A percentile compares a stretch with the other conserved stretches of the same genome.
Evolutionary conservation across 1,139 yeast genomes (phyloP).

Genomic region (Magnusiomyces ingens): DNA sequence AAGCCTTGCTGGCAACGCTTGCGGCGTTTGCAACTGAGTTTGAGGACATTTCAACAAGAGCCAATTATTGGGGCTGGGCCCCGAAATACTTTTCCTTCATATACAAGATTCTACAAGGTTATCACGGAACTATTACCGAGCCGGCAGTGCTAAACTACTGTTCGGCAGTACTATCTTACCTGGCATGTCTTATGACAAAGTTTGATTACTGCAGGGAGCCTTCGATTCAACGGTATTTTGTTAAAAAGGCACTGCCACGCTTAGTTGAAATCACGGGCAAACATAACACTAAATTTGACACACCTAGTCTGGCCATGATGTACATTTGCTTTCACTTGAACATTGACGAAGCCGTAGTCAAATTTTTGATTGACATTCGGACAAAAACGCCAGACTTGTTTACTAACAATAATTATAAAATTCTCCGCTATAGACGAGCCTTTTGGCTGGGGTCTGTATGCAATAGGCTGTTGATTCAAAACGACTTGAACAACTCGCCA

Average conservation of each 20-base stretch:
- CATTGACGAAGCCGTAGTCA: conserved; percentile 2
- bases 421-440: conserved; percentile 3
- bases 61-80: conserved; percentile 8
- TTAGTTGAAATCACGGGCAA: conserved; percentile 4
- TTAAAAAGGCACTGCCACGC: conserved; percentile 4
- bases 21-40: conserved; percentile 3
- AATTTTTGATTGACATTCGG: conserved; percentile 1
- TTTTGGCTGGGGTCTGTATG: conserved; percentile 6
- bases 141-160: background rate
- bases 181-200: conserved; percentile 2
- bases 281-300: conserved; percentile 4
- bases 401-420: background rate
- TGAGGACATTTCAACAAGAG: conserved; percentile 4
- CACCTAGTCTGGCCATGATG: conserved; percentile 3
- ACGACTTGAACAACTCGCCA: conserved; percentile 1
- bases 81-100: conserved; percentile 7
- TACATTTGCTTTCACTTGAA: conserved; percentile 5
- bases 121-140: background rate
- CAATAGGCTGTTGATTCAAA: conserved; percentile 3
- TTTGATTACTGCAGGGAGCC: conserved; percentile 6
- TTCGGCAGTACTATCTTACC: conserved; percentile 1
- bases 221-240: conserved; percentile 5
- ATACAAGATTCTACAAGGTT: conserved; percentile 5
- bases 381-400: background rate
- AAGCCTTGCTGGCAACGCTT: background rate